Evolutionary conservation across 2,329 filamentous ascomycete genomes (phyloP).

Genomic region (Paramyrothecium sp.): DNA sequence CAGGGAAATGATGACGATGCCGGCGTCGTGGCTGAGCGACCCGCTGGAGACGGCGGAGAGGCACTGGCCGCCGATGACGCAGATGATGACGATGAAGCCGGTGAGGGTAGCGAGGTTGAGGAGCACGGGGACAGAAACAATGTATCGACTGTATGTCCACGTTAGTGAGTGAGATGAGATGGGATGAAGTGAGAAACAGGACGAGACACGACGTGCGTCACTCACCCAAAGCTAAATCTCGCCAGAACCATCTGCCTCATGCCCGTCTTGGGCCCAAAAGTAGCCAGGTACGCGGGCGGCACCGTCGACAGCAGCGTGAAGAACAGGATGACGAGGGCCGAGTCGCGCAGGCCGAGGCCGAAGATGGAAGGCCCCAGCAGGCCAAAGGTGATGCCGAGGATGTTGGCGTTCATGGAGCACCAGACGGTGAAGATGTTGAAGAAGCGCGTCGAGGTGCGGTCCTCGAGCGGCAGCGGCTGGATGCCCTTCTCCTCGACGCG

Average conservation of each 20-base stretch:
- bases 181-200: neutral
- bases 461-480: conserved; percentile 38
- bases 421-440: conserved; percentile 47
- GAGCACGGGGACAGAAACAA: conserved; percentile 58
- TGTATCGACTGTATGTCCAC: conserved; percentile 40
- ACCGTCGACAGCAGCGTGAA: conserved; percentile 56
- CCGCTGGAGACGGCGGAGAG: conserved; percentile 52
- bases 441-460: conserved; percentile 37
- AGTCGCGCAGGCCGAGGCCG: conserved; percentile 54
- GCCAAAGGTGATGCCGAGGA: conserved; percentile 58
- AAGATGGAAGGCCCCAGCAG: conserved; percentile 58
- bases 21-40: conserved; percentile 48
- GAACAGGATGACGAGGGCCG: conserved; percentile 60
- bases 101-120: conserved; percentile 62
- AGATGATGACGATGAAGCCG: conserved; percentile 63
- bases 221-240: conserved; percentile 59
- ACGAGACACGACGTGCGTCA: neutral
- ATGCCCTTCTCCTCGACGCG: conserved; percentile 44
- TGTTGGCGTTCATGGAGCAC: conserved; percentile 48
- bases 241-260: conserved; percentile 67
- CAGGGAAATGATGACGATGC: conserved; percentile 60
- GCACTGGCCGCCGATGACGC: conserved; percentile 59
- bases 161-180: conserved; percentile 5
- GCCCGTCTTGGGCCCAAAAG: conserved; percentile 59
- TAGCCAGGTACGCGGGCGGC: conserved; percentile 55